Evolutionary conservation across 2,329 filamentous ascomycete species (phyloP).

Genomic region (Ophiostoma fasciatum): DNA sequence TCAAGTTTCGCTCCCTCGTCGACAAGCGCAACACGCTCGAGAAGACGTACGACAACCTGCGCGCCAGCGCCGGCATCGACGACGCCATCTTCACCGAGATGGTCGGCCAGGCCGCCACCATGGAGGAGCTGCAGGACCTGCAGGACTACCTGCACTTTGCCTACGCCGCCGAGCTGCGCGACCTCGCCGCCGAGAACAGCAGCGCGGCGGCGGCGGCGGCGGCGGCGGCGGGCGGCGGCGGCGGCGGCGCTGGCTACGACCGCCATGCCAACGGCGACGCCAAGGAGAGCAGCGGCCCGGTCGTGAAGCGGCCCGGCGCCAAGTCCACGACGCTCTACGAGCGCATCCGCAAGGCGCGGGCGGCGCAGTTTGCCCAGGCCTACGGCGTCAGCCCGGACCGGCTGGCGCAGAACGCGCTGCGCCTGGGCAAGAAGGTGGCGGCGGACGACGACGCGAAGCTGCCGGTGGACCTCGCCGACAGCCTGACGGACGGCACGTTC

Average conservation of each 20-base stretch:
- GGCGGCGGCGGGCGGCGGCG: too few species aligned
- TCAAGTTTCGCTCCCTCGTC: slow-evolving; percentile 84
- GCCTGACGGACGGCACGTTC: slow-evolving; percentile 57
- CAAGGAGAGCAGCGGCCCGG: slow-evolving; percentile 45
- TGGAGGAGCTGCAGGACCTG: slow-evolving; percentile 92
- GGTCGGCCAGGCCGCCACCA: slow-evolving; percentile 62
- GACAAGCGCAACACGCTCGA: slow-evolving; percentile 84
- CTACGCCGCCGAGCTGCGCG: slow-evolving; percentile 71
- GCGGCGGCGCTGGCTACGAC: too few species aligned
- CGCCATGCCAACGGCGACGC: too few species aligned
- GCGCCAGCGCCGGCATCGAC: slow-evolving; percentile 41
- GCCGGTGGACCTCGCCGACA: slow-evolving; percentile 79
- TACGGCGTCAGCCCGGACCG: slow-evolving; percentile 84
- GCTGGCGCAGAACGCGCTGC: slow-evolving; percentile 73
- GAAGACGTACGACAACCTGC: slow-evolving; percentile 61
- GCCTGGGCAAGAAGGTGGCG: slow-evolving; percentile 62
- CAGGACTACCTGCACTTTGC: slow-evolving; percentile 96
- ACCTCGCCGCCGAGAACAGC: slow-evolving; percentile 46
- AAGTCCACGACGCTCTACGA: slow-evolving; percentile 66
- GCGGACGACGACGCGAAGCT: slow-evolving; percentile 70
- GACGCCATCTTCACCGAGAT: slow-evolving; percentile 72
- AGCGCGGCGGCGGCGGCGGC: background rate
- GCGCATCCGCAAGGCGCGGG: slow-evolving; percentile 64
- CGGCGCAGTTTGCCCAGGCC: slow-evolving; percentile 69
- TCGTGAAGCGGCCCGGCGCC: slow-evolving; percentile 67